Evolutionary conservation across 768 basidiomycete species (phyloP), one percentile per base, ranked within the genome.

Genomic region (Cytidiella melzeri): DNA sequence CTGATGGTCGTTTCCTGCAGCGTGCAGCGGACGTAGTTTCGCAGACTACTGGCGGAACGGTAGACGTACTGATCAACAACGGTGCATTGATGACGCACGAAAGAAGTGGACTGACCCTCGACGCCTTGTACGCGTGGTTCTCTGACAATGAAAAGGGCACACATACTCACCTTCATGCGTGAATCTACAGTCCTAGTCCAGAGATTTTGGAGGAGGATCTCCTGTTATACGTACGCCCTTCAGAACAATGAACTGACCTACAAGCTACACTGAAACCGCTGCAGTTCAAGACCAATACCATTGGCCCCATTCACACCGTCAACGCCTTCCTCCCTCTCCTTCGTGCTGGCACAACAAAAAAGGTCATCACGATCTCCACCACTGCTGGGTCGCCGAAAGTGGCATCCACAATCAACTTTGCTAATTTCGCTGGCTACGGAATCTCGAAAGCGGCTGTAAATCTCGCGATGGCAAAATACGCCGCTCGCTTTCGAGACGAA

Each of bases 291-390:
- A 53, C 59, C 39, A 70, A 71, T 53, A 60, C 64, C 36, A 45
- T 64, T 40, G 66, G 65, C 21, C 55, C 58, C 12, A 54, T 69
- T 24, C 56, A 57, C 50, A 60, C 63, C 4, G 62, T 59, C 43
- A 63, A 65, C 46, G 50, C 49, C 4, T 64, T 71, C 57, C 59
- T 71, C 4, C 68, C 69, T 4, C 57, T 70, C 9, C 56, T 70
- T 36, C 48, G 45, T 21, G 54, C 59, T 5, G 65, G 63, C 5
- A 38, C 45, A n/a, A 43, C 51, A 26, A 67, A 67, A 55, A 67
- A 65, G 47, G 62, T 68, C 43, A 52, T 67, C 47, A 59, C 57
- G 0, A 34, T 69, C 48, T 55, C 48, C 52, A 61, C 42, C 34
- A 63, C 59, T 20, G 26, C 58, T 7, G 65, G 47, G 5, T 63